Conservation (phyloP, 441 rosid genomes). For the Syzygium malaccense region DNA sequence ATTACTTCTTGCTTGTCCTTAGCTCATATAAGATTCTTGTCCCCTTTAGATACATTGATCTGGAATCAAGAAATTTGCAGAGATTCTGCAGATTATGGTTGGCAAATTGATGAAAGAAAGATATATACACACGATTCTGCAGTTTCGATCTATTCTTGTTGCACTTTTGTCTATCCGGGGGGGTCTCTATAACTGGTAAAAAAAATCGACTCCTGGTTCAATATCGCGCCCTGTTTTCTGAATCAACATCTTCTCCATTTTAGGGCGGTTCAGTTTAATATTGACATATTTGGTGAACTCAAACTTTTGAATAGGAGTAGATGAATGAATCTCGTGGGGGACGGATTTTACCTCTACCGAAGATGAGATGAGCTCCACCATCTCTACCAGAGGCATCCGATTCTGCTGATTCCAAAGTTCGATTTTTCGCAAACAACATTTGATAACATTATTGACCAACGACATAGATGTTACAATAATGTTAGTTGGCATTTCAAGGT, state of each 20-base stretch:
- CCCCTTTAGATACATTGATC: neutral
- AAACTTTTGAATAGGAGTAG: neutral
- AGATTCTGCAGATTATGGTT: neutral
- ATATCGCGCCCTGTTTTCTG: neutral
- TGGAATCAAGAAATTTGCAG: neutral
- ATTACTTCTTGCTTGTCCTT: neutral
- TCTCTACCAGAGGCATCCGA: neutral
- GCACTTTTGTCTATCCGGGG: neutral
- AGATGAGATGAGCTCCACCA: neutral
- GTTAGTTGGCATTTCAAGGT: neutral
- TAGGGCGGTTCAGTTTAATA: neutral
- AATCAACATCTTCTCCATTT: neutral
- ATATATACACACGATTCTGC: neutral
- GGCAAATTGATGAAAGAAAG: neutral
- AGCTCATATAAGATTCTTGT: neutral
- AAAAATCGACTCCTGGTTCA: neutral
- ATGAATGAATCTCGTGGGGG: fast-evolving
- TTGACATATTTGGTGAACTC: neutral
- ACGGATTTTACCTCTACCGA: fast-evolving
- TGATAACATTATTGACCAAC: neutral
- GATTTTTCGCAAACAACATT: neutral
- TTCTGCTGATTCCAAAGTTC: neutral
- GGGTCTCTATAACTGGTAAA: neutral
- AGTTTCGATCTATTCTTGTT: fast-evolving
- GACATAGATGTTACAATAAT: neutral